A percentile compares a stretch with the other conserved stretches of the same genome.
Evolutionary conservation across 192 early-diverging fungal genomes (phyloP).

Genomic region (Podila minutissima): DNA sequence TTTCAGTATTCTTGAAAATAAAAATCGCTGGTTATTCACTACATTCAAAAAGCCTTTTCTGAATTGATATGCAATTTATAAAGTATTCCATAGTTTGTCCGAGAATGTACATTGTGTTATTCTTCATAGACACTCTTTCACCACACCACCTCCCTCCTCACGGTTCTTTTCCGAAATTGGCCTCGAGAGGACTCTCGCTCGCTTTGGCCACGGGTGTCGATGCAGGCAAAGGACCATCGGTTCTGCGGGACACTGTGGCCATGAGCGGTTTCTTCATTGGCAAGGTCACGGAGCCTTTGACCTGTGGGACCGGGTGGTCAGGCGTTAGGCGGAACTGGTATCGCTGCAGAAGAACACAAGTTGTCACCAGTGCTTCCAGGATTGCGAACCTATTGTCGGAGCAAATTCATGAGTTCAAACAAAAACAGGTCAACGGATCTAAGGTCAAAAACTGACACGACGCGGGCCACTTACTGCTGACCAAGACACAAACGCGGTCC

Average conservation of each 20-base stretch:
- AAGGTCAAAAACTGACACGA: neutral
- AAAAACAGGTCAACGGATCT: too few relatives aligned
- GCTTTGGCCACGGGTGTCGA: too few relatives aligned
- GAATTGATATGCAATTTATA: too few relatives aligned
- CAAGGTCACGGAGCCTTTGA: neutral
- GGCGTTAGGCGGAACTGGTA: neutral
- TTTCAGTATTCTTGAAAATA: too few relatives aligned
- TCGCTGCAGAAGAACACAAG: neutral
- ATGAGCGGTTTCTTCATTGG: constrained; percentile 1
- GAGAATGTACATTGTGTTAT: too few relatives aligned
- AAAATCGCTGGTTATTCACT: too few relatives aligned
- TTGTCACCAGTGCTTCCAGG: neutral
- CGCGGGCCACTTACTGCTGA: neutral
- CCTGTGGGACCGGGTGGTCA: neutral
- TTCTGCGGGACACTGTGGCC: neutral
- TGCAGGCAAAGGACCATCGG: too few relatives aligned
- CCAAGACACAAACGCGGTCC: constrained; percentile 58
- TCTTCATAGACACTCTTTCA: too few relatives aligned
- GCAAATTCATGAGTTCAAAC: too few relatives aligned
- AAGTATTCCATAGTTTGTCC: too few relatives aligned
- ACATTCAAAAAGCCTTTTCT: too few relatives aligned
- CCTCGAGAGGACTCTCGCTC: too few relatives aligned
- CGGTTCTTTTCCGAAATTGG: neutral
- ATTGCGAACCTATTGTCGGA: neutral
- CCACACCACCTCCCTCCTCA: neutral